These are phyloP conservation scores for Candida morakotiae DNA, from an alignment of 805 yeast species.

Conservation along the genomic window DNA sequence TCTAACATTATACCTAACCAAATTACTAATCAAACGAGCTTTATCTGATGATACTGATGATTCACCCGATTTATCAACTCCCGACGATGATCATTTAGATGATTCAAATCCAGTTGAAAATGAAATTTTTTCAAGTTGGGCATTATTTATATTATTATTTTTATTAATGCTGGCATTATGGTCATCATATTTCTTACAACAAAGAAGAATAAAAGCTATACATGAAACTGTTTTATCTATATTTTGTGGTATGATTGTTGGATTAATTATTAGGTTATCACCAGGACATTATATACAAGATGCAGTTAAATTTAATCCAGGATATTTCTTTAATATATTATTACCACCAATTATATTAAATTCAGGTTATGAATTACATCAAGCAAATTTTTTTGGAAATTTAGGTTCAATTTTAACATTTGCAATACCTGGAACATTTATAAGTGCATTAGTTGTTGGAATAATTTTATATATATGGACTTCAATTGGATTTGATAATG, in stretches of 20 bases:
- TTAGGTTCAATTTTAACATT: slow-evolving; percentile 86
- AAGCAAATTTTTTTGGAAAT: slow-evolving; percentile 90
- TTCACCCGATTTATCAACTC: slow-evolving; percentile 36
- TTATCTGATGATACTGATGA: slow-evolving; percentile 30
- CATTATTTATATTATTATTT: slow-evolving; percentile 78
- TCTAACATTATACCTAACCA: slow-evolving; percentile 21
- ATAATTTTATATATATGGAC: slow-evolving; percentile 86
- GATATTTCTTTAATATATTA: slow-evolving; percentile 89
- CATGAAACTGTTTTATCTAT: slow-evolving; percentile 97
- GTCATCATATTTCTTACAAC: slow-evolving; percentile 92
- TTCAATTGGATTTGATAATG: slow-evolving; percentile 82
- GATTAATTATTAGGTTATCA: slow-evolving; percentile 79
- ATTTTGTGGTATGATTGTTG: slow-evolving; percentile 95
- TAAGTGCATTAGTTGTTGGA: slow-evolving; percentile 90
- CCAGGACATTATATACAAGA: slow-evolving; percentile 98
- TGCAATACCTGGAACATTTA: slow-evolving; percentile 96
- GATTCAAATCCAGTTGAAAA: slow-evolving; percentile 82
- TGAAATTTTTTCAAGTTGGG: slow-evolving; percentile 97
- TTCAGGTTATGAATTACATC: slow-evolving; percentile 95
- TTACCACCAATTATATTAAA: slow-evolving; percentile 95
- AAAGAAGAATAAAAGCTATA: slow-evolving; percentile 86
- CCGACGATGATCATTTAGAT: slow-evolving; percentile 51
- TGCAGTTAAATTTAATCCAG: slow-evolving; percentile 90
- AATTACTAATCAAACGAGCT: slow-evolving; percentile 30
- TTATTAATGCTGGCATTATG: slow-evolving; percentile 84